A percentile compares a stretch with the other conserved stretches of the same genome.
These are phyloP conservation scores for Cucumis variabilis DNA, from an alignment of 331 rosid species.

Conservation along the genomic window DNA sequence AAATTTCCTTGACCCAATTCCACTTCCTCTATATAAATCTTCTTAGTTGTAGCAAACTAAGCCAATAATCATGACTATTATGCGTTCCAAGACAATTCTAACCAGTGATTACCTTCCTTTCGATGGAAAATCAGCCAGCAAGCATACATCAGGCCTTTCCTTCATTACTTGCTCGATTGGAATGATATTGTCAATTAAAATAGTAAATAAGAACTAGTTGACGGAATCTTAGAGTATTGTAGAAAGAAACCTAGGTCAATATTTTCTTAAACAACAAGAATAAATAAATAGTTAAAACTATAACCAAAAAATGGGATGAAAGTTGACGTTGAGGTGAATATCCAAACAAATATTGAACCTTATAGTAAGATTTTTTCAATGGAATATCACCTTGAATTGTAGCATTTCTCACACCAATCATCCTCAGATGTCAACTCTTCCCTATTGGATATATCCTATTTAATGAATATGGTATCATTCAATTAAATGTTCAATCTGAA, in stretches of 20 bases:
- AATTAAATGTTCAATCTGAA: constrained; percentile 39
- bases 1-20: neutral
- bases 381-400: constrained; percentile 65
- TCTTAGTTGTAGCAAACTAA: neutral
- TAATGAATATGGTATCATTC: constrained; percentile 43
- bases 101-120: constrained; percentile 83
- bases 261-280: neutral
- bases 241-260: neutral
- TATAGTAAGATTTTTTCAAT: neutral
- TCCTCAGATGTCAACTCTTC: constrained; percentile 96
- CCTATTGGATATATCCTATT: constrained; percentile 95
- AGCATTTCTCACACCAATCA: constrained; percentile 92
- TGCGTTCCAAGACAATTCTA: constrained; percentile 27
- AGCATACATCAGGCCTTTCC: constrained; percentile 73
- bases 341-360: constrained; percentile 20
- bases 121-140: constrained; percentile 91
- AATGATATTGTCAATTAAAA: constrained; percentile 62
- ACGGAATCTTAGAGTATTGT: neutral
- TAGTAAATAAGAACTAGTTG: constrained; percentile 24
- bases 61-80: neutral
- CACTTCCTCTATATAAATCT: neutral
- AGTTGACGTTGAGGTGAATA: neutral
- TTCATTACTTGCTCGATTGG: constrained; percentile 77
- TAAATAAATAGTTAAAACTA: constrained; percentile 8
- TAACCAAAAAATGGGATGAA: constrained; percentile 1